Conservation (phyloP, 1,139 yeast genomes). For the Geotrichum bryndzae region DNA sequence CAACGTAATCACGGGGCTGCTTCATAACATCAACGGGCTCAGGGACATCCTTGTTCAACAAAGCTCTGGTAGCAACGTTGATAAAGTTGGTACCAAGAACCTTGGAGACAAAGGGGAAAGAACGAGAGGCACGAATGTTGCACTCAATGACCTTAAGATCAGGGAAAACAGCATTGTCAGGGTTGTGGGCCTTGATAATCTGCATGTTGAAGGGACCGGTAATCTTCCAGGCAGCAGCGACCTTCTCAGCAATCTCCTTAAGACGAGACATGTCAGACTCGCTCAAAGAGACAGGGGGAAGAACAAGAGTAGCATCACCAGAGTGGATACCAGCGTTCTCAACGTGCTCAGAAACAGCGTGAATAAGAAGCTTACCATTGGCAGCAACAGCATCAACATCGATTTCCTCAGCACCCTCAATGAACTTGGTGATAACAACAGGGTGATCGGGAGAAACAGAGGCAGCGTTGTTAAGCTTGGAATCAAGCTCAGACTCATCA, state of each 20-base stretch:
- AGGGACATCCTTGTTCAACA: conserved; percentile 67
- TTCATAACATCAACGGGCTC: conserved; percentile 84
- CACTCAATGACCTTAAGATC: conserved; percentile 97
- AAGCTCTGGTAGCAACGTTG: conserved; percentile 86
- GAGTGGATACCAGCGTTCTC: conserved; percentile 99
- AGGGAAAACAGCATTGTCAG: conserved; percentile 61
- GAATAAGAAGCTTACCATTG: conserved; percentile 93
- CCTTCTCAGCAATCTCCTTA: conserved; percentile 90
- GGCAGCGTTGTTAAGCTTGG: conserved; percentile 87
- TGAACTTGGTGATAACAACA: conserved; percentile 93
- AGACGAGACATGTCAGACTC: conserved; percentile 84
- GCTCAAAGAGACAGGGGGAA: conserved; percentile 84
- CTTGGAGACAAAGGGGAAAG: conserved; percentile 97
- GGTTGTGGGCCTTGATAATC: conserved; percentile 72
- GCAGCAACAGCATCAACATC: conserved; percentile 98
- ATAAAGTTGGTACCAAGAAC: conserved; percentile 91
- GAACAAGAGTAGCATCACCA: conserved; percentile 96
- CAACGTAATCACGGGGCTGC: conserved; percentile 81
- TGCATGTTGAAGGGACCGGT: conserved; percentile 99
- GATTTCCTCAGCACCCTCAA: conserved; percentile 95
- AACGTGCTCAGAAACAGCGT: conserved; percentile 96
- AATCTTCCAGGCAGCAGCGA: conserved; percentile 85
- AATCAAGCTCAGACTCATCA: conserved; percentile 81
- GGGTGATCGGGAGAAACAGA: conserved; percentile 98
- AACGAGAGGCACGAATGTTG: conserved; percentile 96